Evolutionary conservation across 2,329 filamentous ascomycete genomes (phyloP), one percentile per base, ranked within the genome.

Genomic region (Colletotrichum tamarilloi): DNA sequence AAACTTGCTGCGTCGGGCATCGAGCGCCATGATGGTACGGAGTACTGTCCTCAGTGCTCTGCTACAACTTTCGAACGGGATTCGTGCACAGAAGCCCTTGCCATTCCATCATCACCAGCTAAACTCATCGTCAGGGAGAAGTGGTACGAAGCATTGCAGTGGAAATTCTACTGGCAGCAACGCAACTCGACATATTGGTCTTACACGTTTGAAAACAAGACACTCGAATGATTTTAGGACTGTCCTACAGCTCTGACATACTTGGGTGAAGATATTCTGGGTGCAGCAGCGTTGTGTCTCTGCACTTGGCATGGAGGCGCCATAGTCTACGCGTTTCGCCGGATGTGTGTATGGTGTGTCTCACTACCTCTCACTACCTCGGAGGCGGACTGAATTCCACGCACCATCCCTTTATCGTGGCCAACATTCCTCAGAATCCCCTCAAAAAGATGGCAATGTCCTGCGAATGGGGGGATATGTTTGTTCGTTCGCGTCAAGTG

Each of bases 391-490:
- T 57, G 60, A 55, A 70, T 70, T 73, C 70, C 70, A 30, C 28
- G 14, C 67, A 26, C 30, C 70, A 73, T 73, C 70, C 70, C 70
- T 73, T 70, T 65, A 73, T 70, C 70, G 60, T 55, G 19, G 30
- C 46, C 32, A 52, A 53, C 60, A 73, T 73, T 70, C 67, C 67
- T 49, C 32, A 5, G 5, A n/a, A 70, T 73, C 11, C 70, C 35
- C 70, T 73, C 67, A 73, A 73, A 73, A 73, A 46, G 62, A 65
- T 22, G 52, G 49, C 7, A 30, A 38, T 16, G 26, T 38, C 62
- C 49, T 49, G 7, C 16, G 30, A 22, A 59, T 42, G 38, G 59
- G n/a, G 22, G 22, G n/a, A 35, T 42, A 30, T 19, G 35, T 35
- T 35, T 59, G 22, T 62, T 14, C 49, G 38, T 62, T 14, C 49